Conservation (phyloP, 2,329 filamentous ascomycete species). For the Akanthomyces lecanii region DNA sequence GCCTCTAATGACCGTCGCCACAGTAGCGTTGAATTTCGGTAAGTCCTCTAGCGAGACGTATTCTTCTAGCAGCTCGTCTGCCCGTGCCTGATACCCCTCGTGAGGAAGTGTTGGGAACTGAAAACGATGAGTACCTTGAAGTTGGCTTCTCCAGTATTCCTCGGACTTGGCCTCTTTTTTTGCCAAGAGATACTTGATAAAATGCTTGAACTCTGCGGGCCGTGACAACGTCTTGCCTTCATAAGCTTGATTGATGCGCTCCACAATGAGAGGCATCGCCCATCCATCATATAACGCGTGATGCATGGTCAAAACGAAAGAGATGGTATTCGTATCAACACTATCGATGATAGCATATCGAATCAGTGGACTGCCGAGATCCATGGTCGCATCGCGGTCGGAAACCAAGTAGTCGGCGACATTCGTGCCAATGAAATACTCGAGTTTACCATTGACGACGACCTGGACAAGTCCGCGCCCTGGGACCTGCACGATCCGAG, state of each 20-base stretch:
- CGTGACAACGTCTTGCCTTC: slow-evolving; percentile 29
- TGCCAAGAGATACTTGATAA: slow-evolving; percentile 44
- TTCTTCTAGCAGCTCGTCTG: slow-evolving; percentile 50
- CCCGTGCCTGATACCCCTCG: slow-evolving; percentile 44
- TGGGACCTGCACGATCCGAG: slow-evolving; percentile 45
- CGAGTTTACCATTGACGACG: slow-evolving; percentile 38
- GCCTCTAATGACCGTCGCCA: slow-evolving; percentile 54
- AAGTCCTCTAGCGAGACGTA: slow-evolving; percentile 40
- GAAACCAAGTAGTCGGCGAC: slow-evolving; percentile 38
- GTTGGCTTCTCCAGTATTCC: slow-evolving; percentile 43
- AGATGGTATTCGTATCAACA: slow-evolving; percentile 27
- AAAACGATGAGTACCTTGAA: slow-evolving; percentile 40
- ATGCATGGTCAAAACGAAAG: slow-evolving; percentile 53
- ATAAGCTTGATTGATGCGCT: slow-evolving; percentile 44
- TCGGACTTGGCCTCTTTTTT: slow-evolving; percentile 38
- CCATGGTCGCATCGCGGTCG: slow-evolving; percentile 38
- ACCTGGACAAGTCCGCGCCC: slow-evolving; percentile 44
- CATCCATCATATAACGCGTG: slow-evolving; percentile 56
- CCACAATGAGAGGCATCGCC: slow-evolving; percentile 48
- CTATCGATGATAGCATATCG: slow-evolving; percentile 41
- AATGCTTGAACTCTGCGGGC: slow-evolving; percentile 44
- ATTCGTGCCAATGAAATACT: slow-evolving; percentile 31
- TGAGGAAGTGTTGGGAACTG: slow-evolving; percentile 48
- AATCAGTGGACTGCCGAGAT: slow-evolving; percentile 43
- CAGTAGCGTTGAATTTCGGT: slow-evolving; percentile 40